These are phyloP conservation scores for Otatea glauca DNA, from an alignment of 176 grass and related monocot genomes.

Conservation along the genomic window DNA sequence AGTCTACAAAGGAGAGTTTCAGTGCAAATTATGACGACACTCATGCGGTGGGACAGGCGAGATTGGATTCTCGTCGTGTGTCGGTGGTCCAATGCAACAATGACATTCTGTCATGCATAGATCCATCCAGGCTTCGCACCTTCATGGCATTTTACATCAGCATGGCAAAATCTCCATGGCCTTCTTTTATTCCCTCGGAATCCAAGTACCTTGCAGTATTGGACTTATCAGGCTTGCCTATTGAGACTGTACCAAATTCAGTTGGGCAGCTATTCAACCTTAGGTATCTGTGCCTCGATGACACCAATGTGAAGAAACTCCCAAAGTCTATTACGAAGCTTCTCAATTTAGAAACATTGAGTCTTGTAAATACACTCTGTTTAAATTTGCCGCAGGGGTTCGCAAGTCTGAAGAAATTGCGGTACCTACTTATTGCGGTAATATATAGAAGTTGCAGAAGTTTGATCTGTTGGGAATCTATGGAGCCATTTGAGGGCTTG, in stretches of 20 bases:
- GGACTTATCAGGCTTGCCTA: constrained; percentile 36
- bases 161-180: not conserved
- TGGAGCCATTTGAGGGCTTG: constrained; percentile 41
- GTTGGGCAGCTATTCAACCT: constrained; percentile 63
- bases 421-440: constrained; percentile 33
- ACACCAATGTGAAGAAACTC: constrained; percentile 48
- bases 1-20: constrained; percentile 39
- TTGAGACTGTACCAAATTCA: constrained; percentile 32
- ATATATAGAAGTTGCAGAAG: constrained; percentile 28
- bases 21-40: constrained; percentile 17
- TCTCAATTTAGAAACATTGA: constrained; percentile 52
- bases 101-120: not conserved
- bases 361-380: not conserved
- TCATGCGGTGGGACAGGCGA: not conserved
- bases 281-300: constrained; percentile 39
- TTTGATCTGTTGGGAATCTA: constrained; percentile 1
- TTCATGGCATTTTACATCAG: constrained; percentile 45
- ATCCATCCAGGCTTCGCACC: constrained; percentile 35
- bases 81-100: constrained; percentile 29
- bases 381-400: not conserved
- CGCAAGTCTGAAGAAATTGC: constrained; percentile 33
- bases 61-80: not conserved
- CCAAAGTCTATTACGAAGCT: constrained; percentile 52
- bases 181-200: constrained; percentile 1
- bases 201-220: constrained; percentile 50